These are phyloP conservation scores for Senna siamea DNA, from an alignment of 306 rosid species.

Conservation along the genomic window DNA sequence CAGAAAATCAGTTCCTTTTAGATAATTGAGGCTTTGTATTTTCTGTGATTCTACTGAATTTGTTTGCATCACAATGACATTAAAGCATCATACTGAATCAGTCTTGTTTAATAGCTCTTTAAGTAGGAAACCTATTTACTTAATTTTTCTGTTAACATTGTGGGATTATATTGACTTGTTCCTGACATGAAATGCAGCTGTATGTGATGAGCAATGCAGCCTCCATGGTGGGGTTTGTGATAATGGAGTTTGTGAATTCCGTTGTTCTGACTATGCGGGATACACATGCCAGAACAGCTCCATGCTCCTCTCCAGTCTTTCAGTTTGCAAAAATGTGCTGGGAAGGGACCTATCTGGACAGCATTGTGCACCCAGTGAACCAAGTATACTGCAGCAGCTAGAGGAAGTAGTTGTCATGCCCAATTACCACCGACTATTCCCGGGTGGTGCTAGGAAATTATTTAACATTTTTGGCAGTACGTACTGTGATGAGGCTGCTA, in stretches of 20 bases:
- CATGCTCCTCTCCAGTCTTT: slow-evolving; percentile 73
- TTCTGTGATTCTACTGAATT: slow-evolving; percentile 11
- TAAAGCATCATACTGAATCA: not conserved
- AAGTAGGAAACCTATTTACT: slow-evolving; percentile 3
- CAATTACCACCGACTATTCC: slow-evolving; percentile 89
- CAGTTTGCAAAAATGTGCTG: slow-evolving; percentile 75
- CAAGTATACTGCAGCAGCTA: slow-evolving; percentile 89
- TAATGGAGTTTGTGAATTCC: slow-evolving; percentile 95
- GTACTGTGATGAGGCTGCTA: slow-evolving; percentile 89
- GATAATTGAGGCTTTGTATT: slow-evolving; percentile 22
- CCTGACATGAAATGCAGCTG: slow-evolving; percentile 60
- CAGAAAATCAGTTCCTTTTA: not conserved
- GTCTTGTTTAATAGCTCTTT: slow-evolving; percentile 16
- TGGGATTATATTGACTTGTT: slow-evolving; percentile 25
- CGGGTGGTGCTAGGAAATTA: slow-evolving; percentile 91
- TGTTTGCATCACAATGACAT: not conserved
- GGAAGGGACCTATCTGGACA: slow-evolving; percentile 82
- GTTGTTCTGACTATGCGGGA: slow-evolving; percentile 97
- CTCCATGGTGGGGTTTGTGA: slow-evolving; percentile 99
- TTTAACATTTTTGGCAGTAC: slow-evolving; percentile 84
- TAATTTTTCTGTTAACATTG: slow-evolving; percentile 5
- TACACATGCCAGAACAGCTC: slow-evolving; percentile 97
- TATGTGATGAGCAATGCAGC: slow-evolving; percentile 98
- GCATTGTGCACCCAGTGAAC: slow-evolving; percentile 97
- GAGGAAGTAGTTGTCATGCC: slow-evolving; percentile 98